Evolutionary conservation across 2,329 filamentous ascomycete genomes (phyloP).

Genomic region (Fusarium xylarioides): DNA sequence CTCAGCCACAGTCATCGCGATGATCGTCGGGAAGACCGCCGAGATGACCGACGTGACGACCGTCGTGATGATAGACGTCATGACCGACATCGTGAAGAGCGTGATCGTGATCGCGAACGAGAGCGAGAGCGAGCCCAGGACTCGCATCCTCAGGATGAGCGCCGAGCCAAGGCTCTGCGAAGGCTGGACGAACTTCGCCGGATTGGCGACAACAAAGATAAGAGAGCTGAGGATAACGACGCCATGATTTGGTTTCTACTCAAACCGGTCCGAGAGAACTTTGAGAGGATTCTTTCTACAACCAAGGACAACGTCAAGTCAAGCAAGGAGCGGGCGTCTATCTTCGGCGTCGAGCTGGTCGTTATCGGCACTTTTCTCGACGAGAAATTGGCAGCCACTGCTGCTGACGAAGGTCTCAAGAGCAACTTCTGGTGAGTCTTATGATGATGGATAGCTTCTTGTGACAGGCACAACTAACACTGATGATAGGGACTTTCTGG

Average conservation of each 20-base stretch:
- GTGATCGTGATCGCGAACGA: conserved; percentile 37
- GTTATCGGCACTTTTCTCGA: conserved; percentile 71
- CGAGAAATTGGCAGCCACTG: conserved; percentile 53
- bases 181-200: conserved; percentile 55
- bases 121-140: conserved; percentile 41
- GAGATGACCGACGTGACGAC: conserved; percentile 26
- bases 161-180: conserved; percentile 52
- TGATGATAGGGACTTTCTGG: conserved; percentile 53
- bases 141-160: conserved; percentile 50
- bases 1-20: conserved; percentile 31
- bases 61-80: conserved; percentile 33
- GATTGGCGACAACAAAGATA: conserved; percentile 61
- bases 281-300: conserved; percentile 67
- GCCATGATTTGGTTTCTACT: conserved; percentile 61
- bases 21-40: conserved; percentile 33
- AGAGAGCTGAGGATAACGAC: conserved; percentile 56
- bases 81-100: conserved; percentile 37
- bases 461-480: conserved; percentile 29
- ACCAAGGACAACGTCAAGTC: conserved; percentile 70
- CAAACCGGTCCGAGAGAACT: conserved; percentile 67
- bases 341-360: conserved; percentile 69
- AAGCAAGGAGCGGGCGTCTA: conserved; percentile 67
- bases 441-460: not conserved
- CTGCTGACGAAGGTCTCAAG: conserved; percentile 54
- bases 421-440: conserved; percentile 60